Percentiles rank a stretch among this genome's conserved stretches.
Conservation (phyloP, 805 yeast genomes). For the Ogataea chonburiensis region DNA sequence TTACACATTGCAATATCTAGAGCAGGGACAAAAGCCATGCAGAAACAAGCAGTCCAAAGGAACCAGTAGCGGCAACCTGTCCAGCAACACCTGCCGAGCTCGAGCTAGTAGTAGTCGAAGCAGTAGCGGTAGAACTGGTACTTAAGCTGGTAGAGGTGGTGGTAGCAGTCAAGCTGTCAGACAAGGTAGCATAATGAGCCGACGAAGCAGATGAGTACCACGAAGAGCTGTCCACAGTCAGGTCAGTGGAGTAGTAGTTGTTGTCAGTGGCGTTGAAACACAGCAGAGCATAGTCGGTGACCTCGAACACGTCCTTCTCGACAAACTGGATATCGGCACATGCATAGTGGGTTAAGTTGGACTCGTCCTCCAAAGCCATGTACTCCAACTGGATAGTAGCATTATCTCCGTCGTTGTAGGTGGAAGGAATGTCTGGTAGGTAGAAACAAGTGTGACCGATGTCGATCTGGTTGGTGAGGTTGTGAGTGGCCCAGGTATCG, state of each 20-base stretch:
- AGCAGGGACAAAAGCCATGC: slow-evolving; percentile 3
- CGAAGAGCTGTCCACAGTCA: slow-evolving; percentile 30
- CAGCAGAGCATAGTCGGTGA: slow-evolving; percentile 33
- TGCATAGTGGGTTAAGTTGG: slow-evolving; percentile 43
- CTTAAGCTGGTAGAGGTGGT: slow-evolving; percentile 15
- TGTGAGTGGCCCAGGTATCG: slow-evolving; percentile 39
- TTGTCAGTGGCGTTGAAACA: slow-evolving; percentile 45
- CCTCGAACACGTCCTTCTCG: slow-evolving; percentile 40
- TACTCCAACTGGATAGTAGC: slow-evolving; percentile 48
- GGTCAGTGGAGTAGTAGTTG: slow-evolving; percentile 33
- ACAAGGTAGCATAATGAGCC: slow-evolving; percentile 12
- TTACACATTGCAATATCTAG: slow-evolving; percentile 1
- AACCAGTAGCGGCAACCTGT: slow-evolving; percentile 4
- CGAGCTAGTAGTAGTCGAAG: slow-evolving; percentile 8
- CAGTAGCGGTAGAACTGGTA: slow-evolving; percentile 7
- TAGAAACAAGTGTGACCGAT: slow-evolving; percentile 48
- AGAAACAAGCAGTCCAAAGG: slow-evolving; percentile 5
- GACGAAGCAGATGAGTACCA: slow-evolving; percentile 28
- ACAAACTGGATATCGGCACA: slow-evolving; percentile 47
- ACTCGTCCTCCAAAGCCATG: slow-evolving; percentile 41
- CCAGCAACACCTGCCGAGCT: slow-evolving; percentile 13
- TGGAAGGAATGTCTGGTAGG: slow-evolving; percentile 42
- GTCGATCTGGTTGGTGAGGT: slow-evolving; percentile 39
- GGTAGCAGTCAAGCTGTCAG: slow-evolving; percentile 15
- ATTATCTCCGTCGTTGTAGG: slow-evolving; percentile 37